Base-by-base conservation (phyloP, 2,329 filamentous ascomycete species). In the Fusarium udum region DNA sequence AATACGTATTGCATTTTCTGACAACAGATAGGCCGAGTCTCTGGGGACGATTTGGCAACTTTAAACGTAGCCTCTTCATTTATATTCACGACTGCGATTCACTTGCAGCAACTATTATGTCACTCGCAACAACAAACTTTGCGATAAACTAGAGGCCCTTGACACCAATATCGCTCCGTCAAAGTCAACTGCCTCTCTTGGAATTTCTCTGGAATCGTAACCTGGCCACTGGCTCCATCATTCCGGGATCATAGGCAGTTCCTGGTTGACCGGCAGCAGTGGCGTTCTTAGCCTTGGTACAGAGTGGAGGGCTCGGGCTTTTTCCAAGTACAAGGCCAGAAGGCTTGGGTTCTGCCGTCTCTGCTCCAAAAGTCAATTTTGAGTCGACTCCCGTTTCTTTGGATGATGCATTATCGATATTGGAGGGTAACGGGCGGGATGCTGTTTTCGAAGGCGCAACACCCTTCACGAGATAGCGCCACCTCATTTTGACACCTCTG, bases 251-350 rank as follows among this genome's bases (percentile, higher is more conserved):
- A 57, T 39, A 49, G 28, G 26, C 53, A 51, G 60, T 67, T 51
- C 70, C 70, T 73, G 52, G 20, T 67, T 71, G 61, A 63, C 48
- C 45, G 53, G 49, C 70, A 73, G 66, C 68, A 61, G 71, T 73
- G 66, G 70, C 71, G 66, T 39, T 67, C 53, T 53, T 71, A 37
- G 61, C 45, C 42, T 36, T 56, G n/a, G 15, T 43, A 43, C 31
- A 22, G 20, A 34, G 46, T 42, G 42, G 37, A 62, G 36, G 43
- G 49, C 48, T 56, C n/a, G 32, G 39, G 40, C 40, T 58, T 34
- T 58, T 68, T 56, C 24, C 57, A 32, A 59, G 63, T 52, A 62
- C 53, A 12, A 3, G 37, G 31, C 31, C 20, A 39, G 18, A 58
- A 39, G 32, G 26, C 16, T 37, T 55, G 58, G 51, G 34, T 51